A percentile compares a stretch with the other conserved stretches of the same genome.
Evolutionary conservation across 1,139 yeast species (phyloP).

Genomic region (Protomyces pachydermus): DNA sequence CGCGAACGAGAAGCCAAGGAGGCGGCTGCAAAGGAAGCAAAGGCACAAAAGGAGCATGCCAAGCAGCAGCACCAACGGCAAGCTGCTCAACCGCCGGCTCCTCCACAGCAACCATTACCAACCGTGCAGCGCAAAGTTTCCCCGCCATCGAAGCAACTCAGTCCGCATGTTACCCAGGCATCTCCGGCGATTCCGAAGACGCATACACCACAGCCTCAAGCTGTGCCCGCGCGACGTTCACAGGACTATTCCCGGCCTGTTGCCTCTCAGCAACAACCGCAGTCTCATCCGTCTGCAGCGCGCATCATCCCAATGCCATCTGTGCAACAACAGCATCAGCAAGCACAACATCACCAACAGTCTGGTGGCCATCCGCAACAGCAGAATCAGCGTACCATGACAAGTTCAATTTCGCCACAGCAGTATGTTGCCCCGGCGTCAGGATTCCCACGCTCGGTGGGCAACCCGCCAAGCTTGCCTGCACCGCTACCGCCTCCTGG

Average conservation of each 20-base stretch:
- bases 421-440: conserved; percentile 5
- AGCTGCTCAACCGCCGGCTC: background rate
- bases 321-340: conserved; percentile 1
- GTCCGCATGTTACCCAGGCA: background rate
- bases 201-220: background rate
- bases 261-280: background rate
- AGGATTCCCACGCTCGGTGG: conserved; percentile 12
- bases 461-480: conserved; percentile 15
- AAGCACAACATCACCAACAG: background rate
- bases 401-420: conserved; percentile 17
- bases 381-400: background rate
- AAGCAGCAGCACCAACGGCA: conserved; percentile 28
- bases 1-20: conserved; percentile 40
- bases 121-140: background rate
- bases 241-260: background rate
- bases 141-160: background rate
- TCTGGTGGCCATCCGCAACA: background rate
- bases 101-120: background rate
- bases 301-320: conserved; percentile 10
- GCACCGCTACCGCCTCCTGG: conserved; percentile 26
- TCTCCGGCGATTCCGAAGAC: conserved; percentile 12
- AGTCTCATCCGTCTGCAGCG: conserved; percentile 1
- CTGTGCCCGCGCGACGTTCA: background rate
- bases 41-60: conserved; percentile 40
- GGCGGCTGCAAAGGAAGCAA: conserved; percentile 40